Conservation (phyloP, 176 grass and related monocot genomes). For the Oryza punctata region DNA sequence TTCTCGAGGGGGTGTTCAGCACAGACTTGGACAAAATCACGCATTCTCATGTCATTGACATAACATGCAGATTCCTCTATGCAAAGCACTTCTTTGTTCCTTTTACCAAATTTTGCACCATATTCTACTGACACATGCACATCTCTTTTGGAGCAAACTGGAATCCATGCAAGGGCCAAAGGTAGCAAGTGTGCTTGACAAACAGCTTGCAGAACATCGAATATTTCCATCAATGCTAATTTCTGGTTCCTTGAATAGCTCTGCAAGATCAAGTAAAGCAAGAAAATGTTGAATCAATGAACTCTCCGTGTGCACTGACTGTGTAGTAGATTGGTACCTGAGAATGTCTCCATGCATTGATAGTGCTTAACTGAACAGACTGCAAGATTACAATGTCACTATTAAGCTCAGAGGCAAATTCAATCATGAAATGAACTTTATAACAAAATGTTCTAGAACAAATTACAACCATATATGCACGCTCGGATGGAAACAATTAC, state of each 20-base stretch:
- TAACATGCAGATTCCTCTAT: slow-evolving; percentile 63
- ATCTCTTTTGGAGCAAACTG: slow-evolving; percentile 26
- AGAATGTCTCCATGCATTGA: slow-evolving; percentile 12
- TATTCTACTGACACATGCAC: slow-evolving; percentile 17
- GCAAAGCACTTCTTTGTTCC: slow-evolving; percentile 39
- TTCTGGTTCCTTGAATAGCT: slow-evolving; percentile 43
- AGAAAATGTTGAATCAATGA: slow-evolving; percentile 1
- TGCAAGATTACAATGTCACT: slow-evolving; percentile 29
- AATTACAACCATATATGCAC: neutral
- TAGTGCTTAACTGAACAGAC: slow-evolving; percentile 38
- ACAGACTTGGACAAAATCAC: slow-evolving; percentile 55
- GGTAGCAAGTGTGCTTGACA: slow-evolving; percentile 76
- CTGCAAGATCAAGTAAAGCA: slow-evolving; percentile 17
- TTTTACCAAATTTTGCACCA: neutral
- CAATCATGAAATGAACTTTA: neutral
- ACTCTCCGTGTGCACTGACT: neutral
- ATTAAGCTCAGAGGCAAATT: neutral
- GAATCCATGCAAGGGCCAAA: slow-evolving; percentile 74
- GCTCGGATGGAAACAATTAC: neutral
- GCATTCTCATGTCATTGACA: slow-evolving; percentile 51
- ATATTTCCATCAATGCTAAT: slow-evolving; percentile 61
- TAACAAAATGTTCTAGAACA: neutral
- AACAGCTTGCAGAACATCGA: slow-evolving; percentile 50
- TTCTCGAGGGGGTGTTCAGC: slow-evolving; percentile 40
- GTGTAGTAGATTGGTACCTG: slow-evolving; percentile 6